phyloP scores from a whole-genome alignment of 371 early-diverging fungal genomes.

The Rhizopus delemar region DNA sequence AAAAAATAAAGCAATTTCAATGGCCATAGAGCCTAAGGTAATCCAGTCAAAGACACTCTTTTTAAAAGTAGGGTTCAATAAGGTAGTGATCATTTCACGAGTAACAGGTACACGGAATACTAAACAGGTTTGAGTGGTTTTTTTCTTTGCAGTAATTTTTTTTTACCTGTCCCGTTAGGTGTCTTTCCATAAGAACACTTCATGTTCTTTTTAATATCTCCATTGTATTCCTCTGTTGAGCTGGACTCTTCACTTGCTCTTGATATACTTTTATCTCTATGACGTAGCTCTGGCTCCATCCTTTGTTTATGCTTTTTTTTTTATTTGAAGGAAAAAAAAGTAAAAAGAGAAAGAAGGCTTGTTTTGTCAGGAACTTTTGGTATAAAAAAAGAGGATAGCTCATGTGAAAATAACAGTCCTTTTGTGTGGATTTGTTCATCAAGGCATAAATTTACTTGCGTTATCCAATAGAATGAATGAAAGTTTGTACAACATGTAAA shows the following conservation, averaged over 20 bases:
- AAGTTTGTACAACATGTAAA: slow-evolving; percentile 8
- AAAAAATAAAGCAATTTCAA: slow-evolving; percentile 69
- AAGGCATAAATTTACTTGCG: slow-evolving; percentile 1
- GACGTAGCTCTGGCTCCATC: slow-evolving; percentile 35
- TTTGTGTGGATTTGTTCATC: slow-evolving; percentile 1
- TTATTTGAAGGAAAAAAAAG: slow-evolving; percentile 16
- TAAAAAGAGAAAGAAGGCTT: not conserved
- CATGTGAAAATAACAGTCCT: slow-evolving; percentile 35
- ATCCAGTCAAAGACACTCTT: slow-evolving; percentile 78
- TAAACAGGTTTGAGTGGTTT: slow-evolving; percentile 12
- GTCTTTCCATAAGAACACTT: slow-evolving; percentile 60
- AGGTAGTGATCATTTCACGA: slow-evolving; percentile 71
- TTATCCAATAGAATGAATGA: slow-evolving; percentile 1
- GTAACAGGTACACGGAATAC: slow-evolving; percentile 78
- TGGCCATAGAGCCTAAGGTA: slow-evolving; percentile 67
- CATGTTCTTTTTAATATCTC: slow-evolving; percentile 34
- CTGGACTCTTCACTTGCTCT: slow-evolving; percentile 14
- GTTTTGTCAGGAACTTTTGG: slow-evolving; percentile 5
- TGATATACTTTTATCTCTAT: slow-evolving; percentile 18
- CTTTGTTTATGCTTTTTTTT: slow-evolving; percentile 13
- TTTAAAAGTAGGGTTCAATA: slow-evolving; percentile 64
- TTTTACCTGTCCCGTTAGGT: slow-evolving; percentile 57
- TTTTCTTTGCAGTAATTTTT: not conserved
- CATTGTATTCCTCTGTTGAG: slow-evolving; percentile 22
- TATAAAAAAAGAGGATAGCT: slow-evolving; percentile 1